A percentile compares a stretch with the other conserved stretches of the same genome.
Conservation (phyloP, 345 rosid species). For the Syzygium aromaticum region DNA sequence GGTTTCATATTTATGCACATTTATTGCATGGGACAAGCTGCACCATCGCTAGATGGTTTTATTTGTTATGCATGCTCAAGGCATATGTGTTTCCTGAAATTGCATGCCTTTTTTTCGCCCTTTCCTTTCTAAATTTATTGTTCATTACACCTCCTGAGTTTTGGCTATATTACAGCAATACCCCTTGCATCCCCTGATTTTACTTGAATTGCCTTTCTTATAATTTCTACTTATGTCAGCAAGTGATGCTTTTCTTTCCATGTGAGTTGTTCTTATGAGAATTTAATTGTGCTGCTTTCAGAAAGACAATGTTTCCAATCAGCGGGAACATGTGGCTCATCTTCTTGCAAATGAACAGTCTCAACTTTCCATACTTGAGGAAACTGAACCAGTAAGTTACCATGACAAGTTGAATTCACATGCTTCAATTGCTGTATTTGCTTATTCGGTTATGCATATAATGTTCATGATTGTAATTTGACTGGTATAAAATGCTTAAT, state of each 20-base stretch:
- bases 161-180: neutral
- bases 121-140: neutral
- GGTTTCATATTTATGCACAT: neutral
- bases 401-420: neutral
- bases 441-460: neutral
- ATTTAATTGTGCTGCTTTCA: constrained; percentile 13
- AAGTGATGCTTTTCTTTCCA: neutral
- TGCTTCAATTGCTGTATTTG: neutral
- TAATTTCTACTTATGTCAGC: neutral
- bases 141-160: neutral
- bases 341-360: constrained; percentile 93
- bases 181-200: neutral
- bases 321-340: constrained; percentile 91
- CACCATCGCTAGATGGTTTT: neutral
- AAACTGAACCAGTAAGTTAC: constrained; percentile 60
- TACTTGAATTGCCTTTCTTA: neutral
- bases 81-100: neutral
- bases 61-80: neutral
- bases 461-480: neutral
- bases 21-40: neutral
- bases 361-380: constrained; percentile 60
- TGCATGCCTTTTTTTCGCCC: neutral
- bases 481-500: neutral
- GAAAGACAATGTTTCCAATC: constrained; percentile 94
- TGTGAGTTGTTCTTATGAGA: neutral